phyloP scores from a whole-genome alignment of 371 early-diverging fungal genomes.

The Mucor racemosus region DNA sequence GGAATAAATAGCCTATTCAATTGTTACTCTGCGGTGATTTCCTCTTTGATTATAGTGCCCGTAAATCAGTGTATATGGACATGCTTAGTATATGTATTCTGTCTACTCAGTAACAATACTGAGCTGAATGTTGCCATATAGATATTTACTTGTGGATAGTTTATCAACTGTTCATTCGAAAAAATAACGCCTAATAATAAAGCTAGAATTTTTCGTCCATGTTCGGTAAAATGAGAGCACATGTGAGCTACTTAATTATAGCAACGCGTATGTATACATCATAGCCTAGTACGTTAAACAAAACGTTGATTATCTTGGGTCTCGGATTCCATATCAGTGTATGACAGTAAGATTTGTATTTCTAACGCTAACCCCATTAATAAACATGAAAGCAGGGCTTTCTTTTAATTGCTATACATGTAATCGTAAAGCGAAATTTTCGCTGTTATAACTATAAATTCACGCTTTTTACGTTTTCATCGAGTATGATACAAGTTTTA shows the following conservation, averaged over 20 bases:
- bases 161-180: not conserved
- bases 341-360: not conserved
- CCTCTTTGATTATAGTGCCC: not conserved
- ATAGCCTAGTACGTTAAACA: not conserved
- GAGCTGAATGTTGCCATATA: not conserved
- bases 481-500: not conserved
- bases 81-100: not conserved
- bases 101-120: no score
- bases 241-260: not conserved
- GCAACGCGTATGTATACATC: not conserved
- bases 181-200: not conserved
- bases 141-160: not conserved
- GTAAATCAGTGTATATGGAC: not conserved
- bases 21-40: not conserved
- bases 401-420: not conserved
- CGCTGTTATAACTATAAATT: not conserved
- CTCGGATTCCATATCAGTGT: not conserved
- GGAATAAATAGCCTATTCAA: constrained; percentile 3
- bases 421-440: not conserved
- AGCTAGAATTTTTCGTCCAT: not conserved
- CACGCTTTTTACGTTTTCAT: not conserved
- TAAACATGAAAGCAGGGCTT: not conserved
- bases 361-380: not conserved
- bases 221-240: not conserved
- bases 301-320: not conserved